Evolutionary conservation across 2,329 filamentous ascomycete genomes (phyloP).

Genomic region (Beauveria medogensis): DNA sequence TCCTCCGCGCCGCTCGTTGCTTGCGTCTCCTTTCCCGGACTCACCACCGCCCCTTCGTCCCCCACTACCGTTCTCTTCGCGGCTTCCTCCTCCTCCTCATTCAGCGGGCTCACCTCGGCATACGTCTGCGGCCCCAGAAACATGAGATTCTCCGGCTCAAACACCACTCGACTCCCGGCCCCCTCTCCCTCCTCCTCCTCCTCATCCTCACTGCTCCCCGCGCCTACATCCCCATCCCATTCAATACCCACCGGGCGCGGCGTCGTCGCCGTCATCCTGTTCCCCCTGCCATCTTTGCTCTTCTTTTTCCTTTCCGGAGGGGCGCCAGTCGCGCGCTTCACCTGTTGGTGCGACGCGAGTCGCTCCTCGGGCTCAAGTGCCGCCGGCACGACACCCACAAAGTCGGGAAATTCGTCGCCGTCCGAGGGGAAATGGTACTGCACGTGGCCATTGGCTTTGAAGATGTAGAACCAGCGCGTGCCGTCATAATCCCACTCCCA

Average conservation of each 20-base stretch:
- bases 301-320: constrained; percentile 7
- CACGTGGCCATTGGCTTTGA: constrained; percentile 43
- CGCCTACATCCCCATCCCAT: constrained; percentile 25
- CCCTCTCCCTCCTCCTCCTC: constrained; percentile 24
- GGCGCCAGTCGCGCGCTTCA: constrained; percentile 26
- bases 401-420: constrained; percentile 52
- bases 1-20: background rate
- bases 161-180: constrained; percentile 30
- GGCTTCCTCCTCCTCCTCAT: constrained; percentile 29
- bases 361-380: constrained; percentile 44
- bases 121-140: constrained; percentile 41
- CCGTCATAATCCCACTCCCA: constrained; percentile 54
- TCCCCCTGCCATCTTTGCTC: constrained; percentile 10
- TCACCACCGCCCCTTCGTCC: constrained; percentile 16
- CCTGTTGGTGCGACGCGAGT: constrained; percentile 43
- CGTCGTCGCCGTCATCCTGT: constrained; percentile 26
- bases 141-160: constrained; percentile 46
- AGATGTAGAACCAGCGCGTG: constrained; percentile 49
- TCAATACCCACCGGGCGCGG: constrained; percentile 14
- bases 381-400: constrained; percentile 30
- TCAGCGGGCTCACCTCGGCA: constrained; percentile 36
- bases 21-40: constrained; percentile 15
- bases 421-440: constrained; percentile 50
- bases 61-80: constrained; percentile 21
- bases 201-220: constrained; percentile 22